phyloP scores from a whole-genome alignment of 2,329 filamentous ascomycete species.

The Nemania abortiva region DNA sequence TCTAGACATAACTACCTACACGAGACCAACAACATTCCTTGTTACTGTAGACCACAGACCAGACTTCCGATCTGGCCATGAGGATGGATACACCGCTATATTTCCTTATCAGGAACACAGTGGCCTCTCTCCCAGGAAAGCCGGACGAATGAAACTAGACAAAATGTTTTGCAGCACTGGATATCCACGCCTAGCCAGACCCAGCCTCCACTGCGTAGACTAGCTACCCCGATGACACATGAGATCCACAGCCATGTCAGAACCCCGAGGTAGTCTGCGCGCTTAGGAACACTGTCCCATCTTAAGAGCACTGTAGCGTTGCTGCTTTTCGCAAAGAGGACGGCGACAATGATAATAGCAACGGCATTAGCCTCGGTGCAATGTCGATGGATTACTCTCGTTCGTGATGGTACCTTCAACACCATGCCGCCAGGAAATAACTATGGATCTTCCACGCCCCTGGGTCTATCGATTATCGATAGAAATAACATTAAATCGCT shows the following conservation, averaged over 20 bases:
- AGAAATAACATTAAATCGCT: slow-evolving; percentile 9
- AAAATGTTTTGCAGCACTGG: slow-evolving; percentile 24
- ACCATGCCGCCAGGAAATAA: not conserved
- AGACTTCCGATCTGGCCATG: not conserved
- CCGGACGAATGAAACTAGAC: slow-evolving; percentile 16
- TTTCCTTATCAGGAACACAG: slow-evolving; percentile 25
- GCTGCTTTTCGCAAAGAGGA: not conserved
- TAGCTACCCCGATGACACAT: not conserved
- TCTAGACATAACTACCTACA: no score
- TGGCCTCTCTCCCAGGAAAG: not conserved
- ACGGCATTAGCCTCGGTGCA: not conserved
- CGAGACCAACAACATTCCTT: no score
- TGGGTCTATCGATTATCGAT: not conserved
- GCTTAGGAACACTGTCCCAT: slow-evolving; percentile 1
- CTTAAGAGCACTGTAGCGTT: not conserved
- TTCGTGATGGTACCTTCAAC: not conserved
- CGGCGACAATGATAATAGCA: not conserved
- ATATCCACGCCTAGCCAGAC: not conserved
- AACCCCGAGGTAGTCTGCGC: not conserved
- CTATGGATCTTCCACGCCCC: no score
- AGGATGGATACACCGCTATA: slow-evolving; percentile 10
- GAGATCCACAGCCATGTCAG: not conserved
- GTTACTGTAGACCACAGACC: not conserved
- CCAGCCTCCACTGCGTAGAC: not conserved
- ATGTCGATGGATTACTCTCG: not conserved